A percentile compares a stretch with the other conserved stretches of the same genome.
Conservation (phyloP, 805 yeast species). For the Kuraishia hungarica region DNA sequence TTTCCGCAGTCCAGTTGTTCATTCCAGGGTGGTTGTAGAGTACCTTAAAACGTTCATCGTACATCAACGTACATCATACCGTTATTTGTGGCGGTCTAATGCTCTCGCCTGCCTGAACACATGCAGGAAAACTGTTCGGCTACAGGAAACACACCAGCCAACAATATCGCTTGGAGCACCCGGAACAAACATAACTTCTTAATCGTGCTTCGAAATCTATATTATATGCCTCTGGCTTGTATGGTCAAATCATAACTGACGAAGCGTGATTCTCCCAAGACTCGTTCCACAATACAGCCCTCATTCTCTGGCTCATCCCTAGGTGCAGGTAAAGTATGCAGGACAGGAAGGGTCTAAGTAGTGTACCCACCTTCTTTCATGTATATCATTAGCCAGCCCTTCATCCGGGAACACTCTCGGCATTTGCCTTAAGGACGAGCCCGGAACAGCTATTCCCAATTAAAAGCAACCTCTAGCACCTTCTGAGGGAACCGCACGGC, state of each 20-base stretch:
- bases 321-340: not conserved
- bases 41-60: not conserved
- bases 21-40: not conserved
- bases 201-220: no score
- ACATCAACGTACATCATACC: not conserved
- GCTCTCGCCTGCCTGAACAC: not conserved
- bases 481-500: no score
- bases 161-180: not conserved
- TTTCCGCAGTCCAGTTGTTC: not conserved
- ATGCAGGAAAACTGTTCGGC: not conserved
- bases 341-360: not conserved
- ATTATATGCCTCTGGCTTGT: no score
- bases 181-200: not conserved
- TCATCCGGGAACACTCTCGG: not conserved
- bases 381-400: not conserved
- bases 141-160: not conserved
- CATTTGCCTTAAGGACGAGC: not conserved
- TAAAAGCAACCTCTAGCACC: no score
- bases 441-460: no score
- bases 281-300: no score
- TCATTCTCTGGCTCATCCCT: no score
- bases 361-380: not conserved
- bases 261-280: no score
- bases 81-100: not conserved
- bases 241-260: no score